These are phyloP conservation scores for Aureococcus anophagefferens DNA, from an alignment of 108 stramenopile genomes.

Conservation along the genomic window DNA sequence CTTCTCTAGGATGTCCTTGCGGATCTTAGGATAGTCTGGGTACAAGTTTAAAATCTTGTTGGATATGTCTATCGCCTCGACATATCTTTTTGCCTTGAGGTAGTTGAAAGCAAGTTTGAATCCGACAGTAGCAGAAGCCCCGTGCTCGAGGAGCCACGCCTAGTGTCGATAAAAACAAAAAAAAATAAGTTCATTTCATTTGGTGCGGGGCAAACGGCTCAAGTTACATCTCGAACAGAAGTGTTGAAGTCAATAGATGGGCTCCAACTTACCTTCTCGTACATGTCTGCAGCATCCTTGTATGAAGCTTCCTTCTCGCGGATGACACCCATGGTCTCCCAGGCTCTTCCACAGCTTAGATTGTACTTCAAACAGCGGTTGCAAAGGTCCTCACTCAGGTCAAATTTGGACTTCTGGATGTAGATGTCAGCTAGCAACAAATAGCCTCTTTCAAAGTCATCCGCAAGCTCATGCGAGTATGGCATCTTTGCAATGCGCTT, in stretches of 20 bases:
- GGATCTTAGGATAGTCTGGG: conserved; percentile 55
- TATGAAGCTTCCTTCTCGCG: conserved; percentile 54
- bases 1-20: conserved; percentile 41
- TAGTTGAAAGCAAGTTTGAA: conserved; percentile 62
- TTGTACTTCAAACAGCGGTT: conserved; percentile 43
- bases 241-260: no score
- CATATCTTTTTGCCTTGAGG: conserved; percentile 43
- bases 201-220: no score
- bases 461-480: conserved; percentile 30
- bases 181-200: no score
- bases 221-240: background rate
- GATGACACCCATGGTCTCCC: conserved; percentile 55
- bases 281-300: conserved; percentile 50
- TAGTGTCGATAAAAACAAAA: conserved; percentile 7
- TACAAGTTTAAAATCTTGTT: conserved; percentile 51
- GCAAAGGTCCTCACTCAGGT: conserved; percentile 49
- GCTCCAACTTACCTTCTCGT: conserved; percentile 26
- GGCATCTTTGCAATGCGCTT: conserved; percentile 56
- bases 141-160: conserved; percentile 48
- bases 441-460: conserved; percentile 52
- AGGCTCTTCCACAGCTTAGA: conserved; percentile 41
- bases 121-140: conserved; percentile 46
- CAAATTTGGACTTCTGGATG: conserved; percentile 48
- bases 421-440: conserved; percentile 55
- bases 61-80: conserved; percentile 54